Base-by-base conservation (phyloP, 441 rosid genomes). In the Adansonia grandidieri region DNA sequence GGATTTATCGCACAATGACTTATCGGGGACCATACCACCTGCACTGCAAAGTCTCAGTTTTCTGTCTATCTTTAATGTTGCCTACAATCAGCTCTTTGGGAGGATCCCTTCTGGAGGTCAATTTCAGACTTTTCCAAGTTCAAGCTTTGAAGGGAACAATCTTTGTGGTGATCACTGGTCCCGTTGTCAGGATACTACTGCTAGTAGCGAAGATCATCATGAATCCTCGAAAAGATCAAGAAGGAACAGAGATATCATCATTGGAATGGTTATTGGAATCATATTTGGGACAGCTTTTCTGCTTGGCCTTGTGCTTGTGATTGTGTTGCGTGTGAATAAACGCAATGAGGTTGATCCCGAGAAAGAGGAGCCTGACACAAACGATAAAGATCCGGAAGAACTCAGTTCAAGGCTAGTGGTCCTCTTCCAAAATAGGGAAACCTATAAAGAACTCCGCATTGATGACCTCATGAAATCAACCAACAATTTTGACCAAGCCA, bases 261-360 rank as follows among this genome's bases (percentile, higher is more conserved):
- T 61, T 22, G 78, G 78, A 62, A 75, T 63, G 70, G 44, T 63
- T 28, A 24, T 75, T 47, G 78, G 78, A 62, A 48, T 75, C 58
- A 15, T 62, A 20, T 37, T 62, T n/a, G 78, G 71, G 22, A 75
- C 58, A 75, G 78, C 44, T 45, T 48, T 75, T 28, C 32, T 75
- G 19, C 60, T 75, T 10, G 69, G 58, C 57, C 28, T 75, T 32
- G 0, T 63, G 71, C 19, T 47, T 28, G 20, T 75, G 71, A 62
- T 75, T 47, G 58, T 62, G 63, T 56, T 87, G 77, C 84, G 93
- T 72, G 82, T 87, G 28, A 80, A 85, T 28, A 86, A 84, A 48
- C 83, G 86, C 62, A 88, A 89, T 57, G 95, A 87, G 80, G 91
- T 91, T 71, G 98, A 92, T 82, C 91, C 93, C 2, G 94, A 91